phyloP scores from a whole-genome alignment of 2,329 filamentous ascomycete genomes.

The Pseudogymnoascus sp. region DNA sequence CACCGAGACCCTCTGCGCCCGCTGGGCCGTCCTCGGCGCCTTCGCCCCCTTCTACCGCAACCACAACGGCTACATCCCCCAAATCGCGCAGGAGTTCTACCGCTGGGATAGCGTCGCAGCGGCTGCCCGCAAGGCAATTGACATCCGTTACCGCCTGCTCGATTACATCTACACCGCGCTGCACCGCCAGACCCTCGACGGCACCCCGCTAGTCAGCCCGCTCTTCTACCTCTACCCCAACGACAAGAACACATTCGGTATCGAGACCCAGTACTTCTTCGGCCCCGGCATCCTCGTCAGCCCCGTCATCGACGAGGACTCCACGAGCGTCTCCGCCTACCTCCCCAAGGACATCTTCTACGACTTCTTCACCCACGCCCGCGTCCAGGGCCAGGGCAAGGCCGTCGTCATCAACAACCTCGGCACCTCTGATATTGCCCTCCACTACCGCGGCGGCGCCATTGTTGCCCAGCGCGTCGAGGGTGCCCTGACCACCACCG shows the following conservation, averaged over 20 bases:
- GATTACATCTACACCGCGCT: constrained; percentile 75
- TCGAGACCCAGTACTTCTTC: constrained; percentile 46
- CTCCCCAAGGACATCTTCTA: constrained; percentile 45
- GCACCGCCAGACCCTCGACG: constrained; percentile 50
- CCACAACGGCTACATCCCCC: constrained; percentile 49
- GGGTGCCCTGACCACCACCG: constrained; percentile 56
- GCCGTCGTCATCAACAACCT: constrained; percentile 35
- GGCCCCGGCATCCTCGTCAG: constrained; percentile 42
- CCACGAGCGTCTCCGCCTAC: constrained; percentile 40
- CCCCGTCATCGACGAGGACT: constrained; percentile 40
- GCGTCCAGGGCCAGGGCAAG: constrained; percentile 35
- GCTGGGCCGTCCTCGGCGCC: constrained; percentile 68
- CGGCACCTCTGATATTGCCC: constrained; percentile 49
- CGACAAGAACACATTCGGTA: constrained; percentile 38
- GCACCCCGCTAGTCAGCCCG: constrained; percentile 60
- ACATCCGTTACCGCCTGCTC: constrained; percentile 66
- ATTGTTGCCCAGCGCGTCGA: constrained; percentile 55
- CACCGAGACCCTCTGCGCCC: constrained; percentile 61
- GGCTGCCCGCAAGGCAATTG: constrained; percentile 61
- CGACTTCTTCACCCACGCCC: constrained; percentile 43
- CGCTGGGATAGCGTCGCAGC: constrained; percentile 56
- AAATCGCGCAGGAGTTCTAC: constrained; percentile 65
- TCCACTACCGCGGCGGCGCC: constrained; percentile 58
- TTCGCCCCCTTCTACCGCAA: constrained; percentile 73
- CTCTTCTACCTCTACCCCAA: constrained; percentile 64